Evolutionary conservation across 202 grass and related monocot species (phyloP).

Genomic region (Setaria viridis): DNA sequence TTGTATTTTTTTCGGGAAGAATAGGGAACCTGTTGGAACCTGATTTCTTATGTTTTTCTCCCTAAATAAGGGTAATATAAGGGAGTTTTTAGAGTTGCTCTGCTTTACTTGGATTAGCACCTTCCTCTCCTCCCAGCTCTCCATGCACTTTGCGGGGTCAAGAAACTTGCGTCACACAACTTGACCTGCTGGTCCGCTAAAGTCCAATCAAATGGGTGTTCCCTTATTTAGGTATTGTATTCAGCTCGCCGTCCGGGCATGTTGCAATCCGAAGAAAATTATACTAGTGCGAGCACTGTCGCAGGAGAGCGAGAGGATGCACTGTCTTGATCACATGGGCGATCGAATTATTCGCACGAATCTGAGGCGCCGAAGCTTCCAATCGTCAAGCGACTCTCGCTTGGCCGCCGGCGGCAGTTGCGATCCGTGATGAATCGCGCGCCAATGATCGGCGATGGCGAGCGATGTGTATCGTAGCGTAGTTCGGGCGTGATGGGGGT

Average conservation of each 20-base stretch:
- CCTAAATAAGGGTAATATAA: no score
- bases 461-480: background rate
- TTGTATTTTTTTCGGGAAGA: no score
- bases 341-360: conserved; percentile 31
- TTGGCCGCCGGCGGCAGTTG: background rate
- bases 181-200: background rate
- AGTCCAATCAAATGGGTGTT: background rate
- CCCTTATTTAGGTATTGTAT: conserved; percentile 1
- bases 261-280: background rate
- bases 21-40: no score
- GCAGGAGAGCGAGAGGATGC: background rate
- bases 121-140: background rate
- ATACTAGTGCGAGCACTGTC: background rate
- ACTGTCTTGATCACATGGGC: conserved; percentile 45
- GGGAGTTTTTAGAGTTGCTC: no score
- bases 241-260: conserved; percentile 16
- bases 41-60: no score
- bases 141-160: conserved; percentile 4
- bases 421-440: background rate
- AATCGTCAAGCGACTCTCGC: background rate
- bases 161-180: conserved; percentile 29
- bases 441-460: background rate
- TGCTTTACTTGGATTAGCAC: conserved; percentile 10
- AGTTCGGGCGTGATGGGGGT: background rate
- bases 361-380: conserved; percentile 45